These are phyloP conservation scores for Pascua guehoae DNA, from an alignment of 1,284 basidiomycete species.

Conservation along the genomic window DNA sequence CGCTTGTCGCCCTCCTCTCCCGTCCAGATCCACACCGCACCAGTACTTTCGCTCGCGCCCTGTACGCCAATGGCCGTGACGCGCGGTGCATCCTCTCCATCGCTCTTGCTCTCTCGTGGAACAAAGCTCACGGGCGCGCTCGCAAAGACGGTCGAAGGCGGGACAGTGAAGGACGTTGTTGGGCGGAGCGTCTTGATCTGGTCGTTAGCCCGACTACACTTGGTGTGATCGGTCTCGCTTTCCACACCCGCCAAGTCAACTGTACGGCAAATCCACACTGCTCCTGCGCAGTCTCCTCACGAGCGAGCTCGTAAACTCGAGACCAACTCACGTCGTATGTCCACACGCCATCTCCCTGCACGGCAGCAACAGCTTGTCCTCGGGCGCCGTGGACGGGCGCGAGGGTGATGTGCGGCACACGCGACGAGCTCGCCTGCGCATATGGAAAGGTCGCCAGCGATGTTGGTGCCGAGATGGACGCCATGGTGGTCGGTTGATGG, in stretches of 20 bases:
- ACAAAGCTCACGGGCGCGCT: slow-evolving; percentile 38
- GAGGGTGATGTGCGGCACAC: slow-evolving; percentile 35
- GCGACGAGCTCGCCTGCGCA: slow-evolving; percentile 39
- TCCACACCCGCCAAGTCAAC: too few species aligned
- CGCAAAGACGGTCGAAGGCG: slow-evolving; percentile 41
- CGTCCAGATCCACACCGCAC: slow-evolving; percentile 38
- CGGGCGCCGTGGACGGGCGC: slow-evolving; percentile 37
- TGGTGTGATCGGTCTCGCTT: too few species aligned
- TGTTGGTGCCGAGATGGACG: slow-evolving; percentile 39
- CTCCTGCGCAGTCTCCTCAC: too few species aligned
- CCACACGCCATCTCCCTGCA: slow-evolving; percentile 49
- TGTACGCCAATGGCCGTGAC: slow-evolving; percentile 34
- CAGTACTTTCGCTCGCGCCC: slow-evolving; percentile 18
- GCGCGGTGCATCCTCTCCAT: slow-evolving; percentile 15
- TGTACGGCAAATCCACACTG: too few species aligned
- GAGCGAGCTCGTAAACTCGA: too few species aligned
- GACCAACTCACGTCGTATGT: slow-evolving; percentile 46
- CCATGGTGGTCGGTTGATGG: slow-evolving; percentile 21
- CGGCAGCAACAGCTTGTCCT: slow-evolving; percentile 42
- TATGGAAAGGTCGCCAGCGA: slow-evolving; percentile 40
- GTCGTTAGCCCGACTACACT: not conserved
- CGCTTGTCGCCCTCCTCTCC: slow-evolving; percentile 38
- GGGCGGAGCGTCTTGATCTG: slow-evolving; percentile 45
- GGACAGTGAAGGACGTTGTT: slow-evolving; percentile 45
- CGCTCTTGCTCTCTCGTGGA: slow-evolving; percentile 4